phyloP scores from a whole-genome alignment of 805 yeast genomes.

The Pichia heedii region DNA sequence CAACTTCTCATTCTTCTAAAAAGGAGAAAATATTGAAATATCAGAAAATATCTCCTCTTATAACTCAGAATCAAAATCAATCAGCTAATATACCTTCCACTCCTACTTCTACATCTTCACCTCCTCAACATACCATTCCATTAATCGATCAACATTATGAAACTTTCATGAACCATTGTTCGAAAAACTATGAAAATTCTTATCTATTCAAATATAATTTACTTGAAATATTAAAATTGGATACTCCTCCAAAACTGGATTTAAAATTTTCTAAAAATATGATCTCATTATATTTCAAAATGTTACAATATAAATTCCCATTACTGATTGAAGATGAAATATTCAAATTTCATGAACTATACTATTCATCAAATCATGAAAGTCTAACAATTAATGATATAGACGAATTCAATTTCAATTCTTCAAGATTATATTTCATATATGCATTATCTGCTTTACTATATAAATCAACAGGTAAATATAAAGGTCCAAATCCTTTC shows the following conservation, averaged over 20 bases:
- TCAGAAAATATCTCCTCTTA: conserved; percentile 20
- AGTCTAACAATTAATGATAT: background rate
- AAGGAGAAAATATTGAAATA: conserved; percentile 18
- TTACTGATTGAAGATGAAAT: conserved; percentile 44
- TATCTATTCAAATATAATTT: conserved; percentile 38
- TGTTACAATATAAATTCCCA: conserved; percentile 50
- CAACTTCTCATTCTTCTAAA: background rate
- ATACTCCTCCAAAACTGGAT: conserved; percentile 46
- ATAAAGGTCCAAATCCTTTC: conserved; percentile 45
- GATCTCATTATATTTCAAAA: conserved; percentile 45
- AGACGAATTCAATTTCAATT: conserved; percentile 39
- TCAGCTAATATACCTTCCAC: too few relatives aligned
- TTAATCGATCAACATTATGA: conserved; percentile 16
- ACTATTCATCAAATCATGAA: conserved; percentile 18
- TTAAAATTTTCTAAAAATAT: conserved; percentile 40
- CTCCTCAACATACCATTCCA: background rate
- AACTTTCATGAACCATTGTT: conserved; percentile 14
- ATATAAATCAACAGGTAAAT: conserved; percentile 48
- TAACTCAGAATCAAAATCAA: too few relatives aligned
- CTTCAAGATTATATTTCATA: conserved; percentile 49
- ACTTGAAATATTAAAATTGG: conserved; percentile 35
- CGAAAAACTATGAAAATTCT: conserved; percentile 13
- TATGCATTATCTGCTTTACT: conserved; percentile 44
- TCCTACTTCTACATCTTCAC: background rate
- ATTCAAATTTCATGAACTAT: conserved; percentile 40